phyloP scores from a whole-genome alignment of 495 filamentous ascomycete species.

The Trichoderma asperelloides region DNA sequence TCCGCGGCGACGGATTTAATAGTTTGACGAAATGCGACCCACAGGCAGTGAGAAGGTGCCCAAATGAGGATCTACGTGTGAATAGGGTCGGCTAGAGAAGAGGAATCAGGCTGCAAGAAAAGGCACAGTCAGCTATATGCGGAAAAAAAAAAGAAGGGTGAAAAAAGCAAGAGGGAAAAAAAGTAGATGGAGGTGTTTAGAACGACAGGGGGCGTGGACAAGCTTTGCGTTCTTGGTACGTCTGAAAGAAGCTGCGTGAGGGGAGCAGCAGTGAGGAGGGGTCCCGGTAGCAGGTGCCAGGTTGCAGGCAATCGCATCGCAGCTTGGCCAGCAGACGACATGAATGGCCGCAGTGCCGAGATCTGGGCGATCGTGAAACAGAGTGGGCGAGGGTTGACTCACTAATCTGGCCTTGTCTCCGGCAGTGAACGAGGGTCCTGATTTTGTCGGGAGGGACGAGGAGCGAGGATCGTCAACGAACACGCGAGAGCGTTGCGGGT shows the following conservation, averaged over 20 bases:
- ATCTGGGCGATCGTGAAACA: background rate
- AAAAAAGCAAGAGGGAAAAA: background rate
- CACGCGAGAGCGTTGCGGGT: too few species aligned
- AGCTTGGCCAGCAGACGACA: background rate
- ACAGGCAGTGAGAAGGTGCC: background rate
- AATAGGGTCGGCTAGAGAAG: background rate
- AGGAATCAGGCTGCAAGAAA: background rate
- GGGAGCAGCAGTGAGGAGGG: background rate
- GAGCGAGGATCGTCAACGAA: too few species aligned
- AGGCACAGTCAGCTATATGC: background rate
- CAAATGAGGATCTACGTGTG: slow-evolving; percentile 1
- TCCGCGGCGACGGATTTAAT: background rate
- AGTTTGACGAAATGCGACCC: background rate
- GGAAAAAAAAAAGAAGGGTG: background rate
- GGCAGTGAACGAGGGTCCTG: background rate
- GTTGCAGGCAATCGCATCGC: background rate
- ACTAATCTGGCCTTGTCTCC: background rate
- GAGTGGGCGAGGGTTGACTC: background rate
- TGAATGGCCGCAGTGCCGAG: background rate
- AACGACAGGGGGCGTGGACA: background rate
- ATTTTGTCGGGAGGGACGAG: background rate
- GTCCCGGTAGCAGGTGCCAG: background rate
- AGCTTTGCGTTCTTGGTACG: background rate
- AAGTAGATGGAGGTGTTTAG: background rate
- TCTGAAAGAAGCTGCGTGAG: background rate